These are phyloP conservation scores for Ceratocystis ficicola DNA, from an alignment of 2,329 filamentous ascomycete species.

Conservation along the genomic window DNA sequence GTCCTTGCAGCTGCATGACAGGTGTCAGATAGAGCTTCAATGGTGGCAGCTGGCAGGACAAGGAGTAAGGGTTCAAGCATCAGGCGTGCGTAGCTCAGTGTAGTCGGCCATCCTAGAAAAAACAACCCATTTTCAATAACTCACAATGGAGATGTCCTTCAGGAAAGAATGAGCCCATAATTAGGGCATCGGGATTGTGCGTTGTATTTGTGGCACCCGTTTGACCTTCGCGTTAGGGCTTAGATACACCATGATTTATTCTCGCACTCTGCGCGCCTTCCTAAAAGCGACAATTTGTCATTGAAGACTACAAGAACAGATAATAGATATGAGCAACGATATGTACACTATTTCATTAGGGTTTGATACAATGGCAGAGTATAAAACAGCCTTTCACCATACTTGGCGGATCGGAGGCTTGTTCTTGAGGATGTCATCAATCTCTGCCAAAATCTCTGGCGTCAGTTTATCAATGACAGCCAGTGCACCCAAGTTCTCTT, in stretches of 20 bases:
- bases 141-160: not conserved
- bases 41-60: not conserved
- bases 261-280: not conserved
- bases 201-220: not conserved
- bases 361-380: too few species aligned
- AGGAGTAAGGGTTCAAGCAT: too few species aligned
- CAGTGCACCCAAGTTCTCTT: slow-evolving; percentile 46
- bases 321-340: not conserved
- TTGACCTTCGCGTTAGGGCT: not conserved
- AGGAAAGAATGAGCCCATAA: too few species aligned
- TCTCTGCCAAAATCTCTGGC: slow-evolving; percentile 46
- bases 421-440: slow-evolving; percentile 47
- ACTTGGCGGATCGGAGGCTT: slow-evolving; percentile 37
- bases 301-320: not conserved
- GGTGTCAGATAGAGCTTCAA: not conserved
- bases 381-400: not conserved
- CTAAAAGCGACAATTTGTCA: not conserved
- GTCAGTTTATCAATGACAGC: slow-evolving; percentile 44
- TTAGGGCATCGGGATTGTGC: not conserved
- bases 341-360: not conserved
- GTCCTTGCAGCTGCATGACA: slow-evolving; percentile 1
- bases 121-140: too few species aligned
- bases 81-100: too few species aligned
- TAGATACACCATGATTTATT: not conserved
- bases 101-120: too few species aligned